These are phyloP conservation scores for Dillenia suffruticosa DNA, from an alignment of 164 flowering plant species.

Conservation along the genomic window DNA sequence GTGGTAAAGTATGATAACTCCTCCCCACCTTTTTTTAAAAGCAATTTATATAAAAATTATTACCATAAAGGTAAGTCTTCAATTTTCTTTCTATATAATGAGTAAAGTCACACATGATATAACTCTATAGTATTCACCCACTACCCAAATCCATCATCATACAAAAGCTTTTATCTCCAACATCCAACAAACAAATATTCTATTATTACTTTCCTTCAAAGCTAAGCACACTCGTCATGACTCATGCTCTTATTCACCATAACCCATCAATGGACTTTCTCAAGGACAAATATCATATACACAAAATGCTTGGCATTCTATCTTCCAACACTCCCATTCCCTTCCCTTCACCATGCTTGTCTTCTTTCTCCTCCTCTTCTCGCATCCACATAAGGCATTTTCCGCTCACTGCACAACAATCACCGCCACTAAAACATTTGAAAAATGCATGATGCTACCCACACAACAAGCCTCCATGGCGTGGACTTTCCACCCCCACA, in stretches of 20 bases:
- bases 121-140: too few relatives aligned
- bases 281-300: constrained; percentile 2
- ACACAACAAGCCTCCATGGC: constrained; percentile 87
- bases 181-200: too few relatives aligned
- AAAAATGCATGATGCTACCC: constrained; percentile 74
- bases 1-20: too few relatives aligned
- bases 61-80: too few relatives aligned
- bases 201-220: constrained; percentile 42
- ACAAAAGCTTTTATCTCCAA: too few relatives aligned
- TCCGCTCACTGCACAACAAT: constrained; percentile 59
- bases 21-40: too few relatives aligned
- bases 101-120: too few relatives aligned
- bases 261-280: background rate
- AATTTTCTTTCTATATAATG: too few relatives aligned
- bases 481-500: constrained; percentile 75
- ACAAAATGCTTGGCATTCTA: background rate
- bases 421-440: constrained; percentile 42
- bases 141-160: too few relatives aligned
- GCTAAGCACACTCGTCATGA: constrained; percentile 28
- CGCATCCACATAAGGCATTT: constrained; percentile 1
- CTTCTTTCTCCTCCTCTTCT: constrained; percentile 16
- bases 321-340: constrained; percentile 1
- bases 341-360: constrained; percentile 14
- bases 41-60: too few relatives aligned
- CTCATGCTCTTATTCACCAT: background rate